phyloP scores from a whole-genome alignment of 1,284 basidiomycete genomes.

The Pseudozyma hubeiensis region DNA sequence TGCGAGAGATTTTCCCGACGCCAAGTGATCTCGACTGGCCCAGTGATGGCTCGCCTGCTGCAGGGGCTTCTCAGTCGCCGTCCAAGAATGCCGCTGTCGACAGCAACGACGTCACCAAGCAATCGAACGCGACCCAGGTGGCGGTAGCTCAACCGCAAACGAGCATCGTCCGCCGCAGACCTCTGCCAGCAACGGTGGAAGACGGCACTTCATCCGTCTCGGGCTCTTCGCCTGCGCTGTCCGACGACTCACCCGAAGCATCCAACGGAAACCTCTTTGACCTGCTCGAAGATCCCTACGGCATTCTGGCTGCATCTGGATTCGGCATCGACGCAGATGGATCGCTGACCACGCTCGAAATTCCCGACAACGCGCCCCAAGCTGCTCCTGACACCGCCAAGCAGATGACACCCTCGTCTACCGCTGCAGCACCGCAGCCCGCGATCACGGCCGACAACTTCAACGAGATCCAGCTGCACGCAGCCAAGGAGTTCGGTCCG shows the following conservation, averaged over 20 bases:
- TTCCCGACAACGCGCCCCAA: conserved; percentile 1
- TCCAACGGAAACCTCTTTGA: conserved; percentile 47
- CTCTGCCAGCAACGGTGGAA: conserved; percentile 65
- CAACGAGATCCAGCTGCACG: conserved; percentile 57
- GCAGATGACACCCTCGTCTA: conserved; percentile 19
- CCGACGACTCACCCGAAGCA: conserved; percentile 34
- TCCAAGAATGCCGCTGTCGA: conserved; percentile 3
- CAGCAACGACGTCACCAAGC: conserved; percentile 3
- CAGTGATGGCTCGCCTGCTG: conserved; percentile 22
- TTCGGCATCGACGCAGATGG: conserved; percentile 50
- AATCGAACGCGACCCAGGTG: not conserved
- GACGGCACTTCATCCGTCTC: conserved; percentile 58
- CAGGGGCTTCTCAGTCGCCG: conserved; percentile 7
- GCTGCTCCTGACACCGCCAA: not conserved
- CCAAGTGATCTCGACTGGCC: conserved; percentile 50
- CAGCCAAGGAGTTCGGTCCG: conserved; percentile 45
- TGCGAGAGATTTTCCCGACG: conserved; percentile 56
- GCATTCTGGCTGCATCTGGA: conserved; percentile 59
- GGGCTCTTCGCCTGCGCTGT: conserved; percentile 38
- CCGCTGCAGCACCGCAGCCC: conserved; percentile 5
- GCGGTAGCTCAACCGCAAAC: conserved; percentile 6
- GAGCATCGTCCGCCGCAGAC: conserved; percentile 32
- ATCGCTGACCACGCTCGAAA: conserved; percentile 24
- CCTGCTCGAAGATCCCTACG: conserved; percentile 65
- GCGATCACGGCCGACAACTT: conserved; percentile 53